phyloP scores from a whole-genome alignment of 768 basidiomycete species.

The Rhizopogon roseolus region DNA sequence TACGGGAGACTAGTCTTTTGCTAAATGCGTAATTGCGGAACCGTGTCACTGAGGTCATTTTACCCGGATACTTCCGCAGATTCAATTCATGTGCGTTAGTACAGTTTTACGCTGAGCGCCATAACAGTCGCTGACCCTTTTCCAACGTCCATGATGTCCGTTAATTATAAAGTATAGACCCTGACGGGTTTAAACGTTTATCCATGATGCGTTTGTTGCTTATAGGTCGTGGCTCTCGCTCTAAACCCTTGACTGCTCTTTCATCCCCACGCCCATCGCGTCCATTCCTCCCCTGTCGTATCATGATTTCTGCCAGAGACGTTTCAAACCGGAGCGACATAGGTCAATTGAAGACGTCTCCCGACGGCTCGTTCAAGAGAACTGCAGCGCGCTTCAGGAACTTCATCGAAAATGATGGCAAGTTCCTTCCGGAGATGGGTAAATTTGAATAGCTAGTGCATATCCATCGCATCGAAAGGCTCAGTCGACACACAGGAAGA shows the following conservation, averaged over 20 bases:
- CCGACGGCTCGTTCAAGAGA: constrained; percentile 68
- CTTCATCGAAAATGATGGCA: constrained; percentile 47
- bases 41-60: too few relatives aligned
- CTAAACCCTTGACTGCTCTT: constrained; percentile 5
- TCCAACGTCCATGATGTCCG: too few relatives aligned
- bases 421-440: constrained; percentile 78
- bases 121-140: too few relatives aligned
- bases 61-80: too few relatives aligned
- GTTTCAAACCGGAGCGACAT: constrained; percentile 41
- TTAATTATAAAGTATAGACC: too few relatives aligned
- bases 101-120: too few relatives aligned
- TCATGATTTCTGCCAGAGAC: constrained; percentile 26
- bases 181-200: too few relatives aligned
- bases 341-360: constrained; percentile 43
- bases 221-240: constrained; percentile 6
- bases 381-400: constrained; percentile 50
- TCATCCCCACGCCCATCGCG: not conserved
- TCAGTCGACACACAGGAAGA: constrained; percentile 47
- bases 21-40: too few relatives aligned
- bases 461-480: not conserved
- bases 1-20: too few relatives aligned
- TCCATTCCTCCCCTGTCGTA: not conserved
- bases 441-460: not conserved
- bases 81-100: too few relatives aligned
- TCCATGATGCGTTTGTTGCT: not conserved